A percentile compares a stretch with the other conserved stretches of the same genome.
phyloP scores from a whole-genome alignment of 2,329 filamentous ascomycete genomes.

The Fusarium citri region DNA sequence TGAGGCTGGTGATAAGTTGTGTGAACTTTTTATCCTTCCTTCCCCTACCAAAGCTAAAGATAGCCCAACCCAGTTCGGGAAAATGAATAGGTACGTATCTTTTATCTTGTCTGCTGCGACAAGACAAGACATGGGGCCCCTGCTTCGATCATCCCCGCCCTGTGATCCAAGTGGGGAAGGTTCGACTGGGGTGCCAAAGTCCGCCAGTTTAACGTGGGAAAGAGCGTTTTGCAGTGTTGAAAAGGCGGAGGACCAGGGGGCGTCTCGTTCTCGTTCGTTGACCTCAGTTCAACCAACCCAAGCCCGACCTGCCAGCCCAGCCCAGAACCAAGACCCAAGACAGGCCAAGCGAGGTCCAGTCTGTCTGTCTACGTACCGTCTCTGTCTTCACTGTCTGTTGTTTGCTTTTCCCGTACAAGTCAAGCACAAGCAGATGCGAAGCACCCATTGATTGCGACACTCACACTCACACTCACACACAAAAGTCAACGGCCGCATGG shows the following conservation, averaged over 20 bases:
- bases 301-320: neutral
- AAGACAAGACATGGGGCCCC: conserved; percentile 9
- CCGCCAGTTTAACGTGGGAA: conserved; percentile 45
- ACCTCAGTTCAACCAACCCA: neutral
- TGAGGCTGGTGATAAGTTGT: conserved; percentile 22
- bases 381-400: neutral
- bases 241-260: conserved; percentile 44
- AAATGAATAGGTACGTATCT: neutral
- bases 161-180: conserved; percentile 28
- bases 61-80: neutral
- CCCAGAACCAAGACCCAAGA: conserved; percentile 1
- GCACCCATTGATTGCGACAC: conserved; percentile 17
- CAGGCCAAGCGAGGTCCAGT: neutral
- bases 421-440: neutral
- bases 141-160: conserved; percentile 33
- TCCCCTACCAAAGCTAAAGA: neutral
- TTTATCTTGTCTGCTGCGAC: neutral
- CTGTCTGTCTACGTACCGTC: neutral
- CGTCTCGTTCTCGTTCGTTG: neutral
- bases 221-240: conserved; percentile 40
- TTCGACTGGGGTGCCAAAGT: conserved; percentile 26
- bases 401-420: neutral
- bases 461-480: conserved; percentile 16
- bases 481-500: conserved; percentile 23
- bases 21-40: neutral